Evolutionary conservation across 179 eudicot genomes (phyloP).

Genomic region (Gypsophila paniculata): DNA sequence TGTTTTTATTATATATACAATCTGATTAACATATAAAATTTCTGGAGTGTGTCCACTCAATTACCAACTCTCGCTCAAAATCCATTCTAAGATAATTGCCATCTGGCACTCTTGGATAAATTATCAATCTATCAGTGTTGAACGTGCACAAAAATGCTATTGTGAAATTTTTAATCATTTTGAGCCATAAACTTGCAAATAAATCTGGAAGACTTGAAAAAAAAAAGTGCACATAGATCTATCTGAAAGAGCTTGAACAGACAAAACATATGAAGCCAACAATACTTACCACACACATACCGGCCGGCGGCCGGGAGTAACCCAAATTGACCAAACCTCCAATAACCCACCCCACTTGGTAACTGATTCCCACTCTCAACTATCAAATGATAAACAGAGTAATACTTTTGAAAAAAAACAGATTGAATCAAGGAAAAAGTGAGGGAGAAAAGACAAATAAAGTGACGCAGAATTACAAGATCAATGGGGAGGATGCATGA

Average conservation of each 20-base stretch:
- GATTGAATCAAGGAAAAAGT: not conserved
- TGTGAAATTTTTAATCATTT: not conserved
- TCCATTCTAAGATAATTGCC: no score
- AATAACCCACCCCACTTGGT: no score
- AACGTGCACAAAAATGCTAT: not conserved
- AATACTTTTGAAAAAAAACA: not conserved
- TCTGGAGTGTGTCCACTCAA: no score
- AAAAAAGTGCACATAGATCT: not conserved
- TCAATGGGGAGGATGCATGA: not conserved
- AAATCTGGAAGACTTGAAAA: not conserved
- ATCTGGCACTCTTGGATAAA: not conserved
- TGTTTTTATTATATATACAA: no score
- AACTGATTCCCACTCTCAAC: no score
- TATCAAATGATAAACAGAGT: no score
- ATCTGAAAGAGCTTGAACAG: not conserved
- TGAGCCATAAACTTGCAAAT: not conserved
- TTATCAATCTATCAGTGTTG: not conserved
- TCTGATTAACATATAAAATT: no score
- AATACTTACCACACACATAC: not conserved
- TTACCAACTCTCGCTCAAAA: no score
- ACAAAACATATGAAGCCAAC: not conserved
- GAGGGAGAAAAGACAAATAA: not conserved
- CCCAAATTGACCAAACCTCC: not conserved
- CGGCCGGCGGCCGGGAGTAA: not conserved
- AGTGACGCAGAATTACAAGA: not conserved